phyloP scores from a whole-genome alignment of 176 grass and related monocot genomes.

The Ensete glaucum region DNA sequence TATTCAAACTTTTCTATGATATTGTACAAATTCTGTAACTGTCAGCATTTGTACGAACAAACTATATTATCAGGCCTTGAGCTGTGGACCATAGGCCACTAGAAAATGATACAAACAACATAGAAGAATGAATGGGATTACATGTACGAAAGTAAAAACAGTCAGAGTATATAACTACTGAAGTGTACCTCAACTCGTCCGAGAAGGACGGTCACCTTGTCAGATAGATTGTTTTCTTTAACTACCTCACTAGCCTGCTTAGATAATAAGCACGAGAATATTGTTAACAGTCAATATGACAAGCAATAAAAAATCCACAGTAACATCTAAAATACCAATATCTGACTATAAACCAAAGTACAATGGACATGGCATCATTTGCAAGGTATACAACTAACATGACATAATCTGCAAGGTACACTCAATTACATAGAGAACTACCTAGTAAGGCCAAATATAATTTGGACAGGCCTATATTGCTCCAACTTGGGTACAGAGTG shows the following conservation, averaged over 20 bases:
- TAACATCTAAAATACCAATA: not conserved
- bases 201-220: slow-evolving; percentile 87
- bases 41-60: too few species aligned
- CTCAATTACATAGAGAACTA: too few species aligned
- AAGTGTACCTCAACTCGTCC: slow-evolving; percentile 71
- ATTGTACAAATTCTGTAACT: too few species aligned
- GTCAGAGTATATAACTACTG: not conserved
- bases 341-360: too few species aligned
- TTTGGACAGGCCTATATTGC: too few species aligned
- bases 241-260: slow-evolving; percentile 88
- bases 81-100: not conserved
- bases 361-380: too few species aligned
- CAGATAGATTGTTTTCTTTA: slow-evolving; percentile 80
- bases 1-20: too few species aligned
- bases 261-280: slow-evolving; percentile 22
- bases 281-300: not conserved
- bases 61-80: too few species aligned
- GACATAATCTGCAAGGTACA: too few species aligned
- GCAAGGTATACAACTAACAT: too few species aligned
- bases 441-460: too few species aligned
- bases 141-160: not conserved
- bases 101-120: not conserved
- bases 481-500: too few species aligned
- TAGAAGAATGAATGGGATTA: not conserved
- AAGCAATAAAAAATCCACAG: not conserved